Evolutionary conservation across 2,329 filamentous ascomycete species (phyloP), one percentile per base, ranked within the genome.

Genomic region (Pseudocercospora cruenta): DNA sequence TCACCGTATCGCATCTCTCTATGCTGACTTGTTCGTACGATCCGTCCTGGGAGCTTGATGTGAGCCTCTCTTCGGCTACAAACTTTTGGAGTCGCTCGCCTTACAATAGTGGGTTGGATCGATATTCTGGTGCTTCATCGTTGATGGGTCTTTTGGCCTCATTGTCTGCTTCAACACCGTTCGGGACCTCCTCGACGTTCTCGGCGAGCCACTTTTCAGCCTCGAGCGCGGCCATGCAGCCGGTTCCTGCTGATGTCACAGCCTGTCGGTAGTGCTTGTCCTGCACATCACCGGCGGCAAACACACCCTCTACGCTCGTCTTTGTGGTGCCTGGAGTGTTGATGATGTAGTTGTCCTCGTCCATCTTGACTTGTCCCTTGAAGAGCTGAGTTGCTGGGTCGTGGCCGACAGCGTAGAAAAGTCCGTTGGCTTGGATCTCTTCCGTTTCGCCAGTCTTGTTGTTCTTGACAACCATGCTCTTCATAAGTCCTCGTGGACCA

Each of bases 211-310:
- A 97, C 80, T 97, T 96, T 82, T 99, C 95, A 9, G 94, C 94
- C 77, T 99, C 95, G 62, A 99, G 87, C 10, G 94, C 95, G 61
- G 95, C 95, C 83, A 97, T 90, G 81, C 95, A 99, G 70, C 95
- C 95, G 67, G 94, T 93, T 67, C 94, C 94, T 74, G 95, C 95
- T 82, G 94, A 97, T 70, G 95, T 99, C 72, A 99, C 96, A 55
- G 95, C 95, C 84, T 99, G 95, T 78, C 95, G 88, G 81, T 99
- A 99, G 78, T 90, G 89, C 90, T 98, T 99, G 80, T 99, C 96
- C 84, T 99, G 95, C 9, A 99, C 96, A 78, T 99, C 95, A 70
- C 95, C 95, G 9, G 94, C 95, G 43, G 95, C 95, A 78, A 97
- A 99, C 21, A 99, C 93, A 79, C 95, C 95, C 77, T 93, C 88